phyloP scores from a whole-genome alignment of 805 yeast species.

The Ogataea pignaliae region DNA sequence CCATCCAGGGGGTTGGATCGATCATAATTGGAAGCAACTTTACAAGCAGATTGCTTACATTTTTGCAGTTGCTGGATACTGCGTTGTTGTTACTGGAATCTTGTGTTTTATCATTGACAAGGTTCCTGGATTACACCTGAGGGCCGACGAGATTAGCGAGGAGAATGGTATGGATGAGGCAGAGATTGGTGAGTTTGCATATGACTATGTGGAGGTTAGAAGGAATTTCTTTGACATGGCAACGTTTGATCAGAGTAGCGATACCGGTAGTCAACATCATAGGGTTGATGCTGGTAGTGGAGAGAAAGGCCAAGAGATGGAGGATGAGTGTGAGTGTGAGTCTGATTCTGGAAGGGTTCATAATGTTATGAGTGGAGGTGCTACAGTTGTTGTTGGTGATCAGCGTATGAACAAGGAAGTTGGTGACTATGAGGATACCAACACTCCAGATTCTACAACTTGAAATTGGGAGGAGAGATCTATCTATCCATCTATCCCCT shows the following conservation, averaged over 20 bases:
- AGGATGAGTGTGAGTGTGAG: background rate
- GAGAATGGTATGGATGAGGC: slow-evolving; percentile 91
- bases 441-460: too few relatives aligned
- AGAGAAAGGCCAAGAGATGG: background rate
- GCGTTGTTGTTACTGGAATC: slow-evolving; percentile 69
- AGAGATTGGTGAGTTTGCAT: slow-evolving; percentile 98
- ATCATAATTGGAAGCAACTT: slow-evolving; percentile 86
- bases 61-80: slow-evolving; percentile 69
- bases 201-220: slow-evolving; percentile 94
- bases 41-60: slow-evolving; percentile 86
- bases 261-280: background rate
- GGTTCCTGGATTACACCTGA: slow-evolving; percentile 76
- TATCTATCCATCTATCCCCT: too few relatives aligned
- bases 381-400: too few relatives aligned
- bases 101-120: slow-evolving; percentile 69
- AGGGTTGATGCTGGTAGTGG: background rate
- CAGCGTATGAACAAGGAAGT: too few relatives aligned
- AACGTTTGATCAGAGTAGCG: slow-evolving; percentile 3
- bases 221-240: slow-evolving; percentile 66
- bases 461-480: too few relatives aligned
- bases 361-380: background rate
- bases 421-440: too few relatives aligned
- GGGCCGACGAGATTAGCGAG: slow-evolving; percentile 83
- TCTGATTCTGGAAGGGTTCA: too few relatives aligned
- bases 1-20: slow-evolving; percentile 89